Conservation (phyloP, 306 rosid genomes). For the Dryas octopetala region DNA sequence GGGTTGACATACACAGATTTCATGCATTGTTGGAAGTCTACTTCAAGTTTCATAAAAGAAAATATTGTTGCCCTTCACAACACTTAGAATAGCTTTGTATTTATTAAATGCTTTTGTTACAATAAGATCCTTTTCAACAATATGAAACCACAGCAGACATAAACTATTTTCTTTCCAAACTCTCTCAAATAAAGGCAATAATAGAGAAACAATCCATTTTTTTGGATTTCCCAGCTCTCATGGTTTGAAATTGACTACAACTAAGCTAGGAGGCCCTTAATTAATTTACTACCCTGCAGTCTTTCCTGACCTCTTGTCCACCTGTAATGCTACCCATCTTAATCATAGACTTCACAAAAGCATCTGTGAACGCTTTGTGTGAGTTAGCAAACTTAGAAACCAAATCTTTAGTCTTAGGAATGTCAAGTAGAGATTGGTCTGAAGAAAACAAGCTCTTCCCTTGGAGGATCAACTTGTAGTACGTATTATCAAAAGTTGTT, state of each 20-base stretch:
- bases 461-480: conserved; percentile 44
- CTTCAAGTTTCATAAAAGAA: background rate
- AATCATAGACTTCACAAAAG: conserved; percentile 41
- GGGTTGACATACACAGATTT: background rate
- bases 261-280: conserved; percentile 13
- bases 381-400: conserved; percentile 41
- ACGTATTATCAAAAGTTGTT: conserved; percentile 45
- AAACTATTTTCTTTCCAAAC: background rate
- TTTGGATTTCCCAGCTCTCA: conserved; percentile 9
- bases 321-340: conserved; percentile 52
- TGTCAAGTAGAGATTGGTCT: conserved; percentile 42
- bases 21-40: background rate
- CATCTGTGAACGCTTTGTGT: conserved; percentile 37
- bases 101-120: background rate
- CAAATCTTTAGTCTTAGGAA: conserved; percentile 40
- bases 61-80: background rate
- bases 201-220: conserved; percentile 1
- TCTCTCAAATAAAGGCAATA: background rate
- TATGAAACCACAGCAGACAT: background rate
- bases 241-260: conserved; percentile 21
- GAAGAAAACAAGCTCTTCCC: conserved; percentile 43
- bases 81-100: background rate
- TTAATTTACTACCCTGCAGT: conserved; percentile 47
- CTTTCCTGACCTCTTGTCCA: conserved; percentile 59
- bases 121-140: conserved; percentile 10